Evolutionary conservation across 2,329 filamentous ascomycete species (phyloP).

Genomic region (Emmonsiellopsis sp.): DNA sequence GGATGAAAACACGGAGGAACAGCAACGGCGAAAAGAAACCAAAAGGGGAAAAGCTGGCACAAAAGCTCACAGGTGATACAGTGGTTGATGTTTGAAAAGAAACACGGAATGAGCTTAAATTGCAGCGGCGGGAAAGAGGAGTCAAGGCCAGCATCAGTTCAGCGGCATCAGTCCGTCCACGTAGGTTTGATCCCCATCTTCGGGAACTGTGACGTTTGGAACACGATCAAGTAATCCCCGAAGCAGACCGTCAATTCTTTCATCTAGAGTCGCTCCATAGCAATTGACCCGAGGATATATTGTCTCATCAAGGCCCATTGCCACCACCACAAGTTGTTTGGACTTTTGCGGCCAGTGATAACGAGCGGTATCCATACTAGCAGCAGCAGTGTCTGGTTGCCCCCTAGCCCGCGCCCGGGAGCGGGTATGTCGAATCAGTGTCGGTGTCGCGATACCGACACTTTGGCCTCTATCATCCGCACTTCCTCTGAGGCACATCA

Average conservation of each 20-base stretch:
- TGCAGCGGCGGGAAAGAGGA: too few relatives aligned
- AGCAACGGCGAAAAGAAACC: too few relatives aligned
- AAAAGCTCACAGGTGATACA: too few relatives aligned
- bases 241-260: neutral
- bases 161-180: neutral
- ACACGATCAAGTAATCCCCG: neutral
- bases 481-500: neutral
- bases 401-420: too few relatives aligned
- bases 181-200: neutral
- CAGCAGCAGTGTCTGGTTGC: neutral
- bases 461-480: neutral
- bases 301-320: neutral
- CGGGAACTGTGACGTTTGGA: neutral
- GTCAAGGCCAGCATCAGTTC: conserved; percentile 6
- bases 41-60: too few relatives aligned
- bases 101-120: too few relatives aligned
- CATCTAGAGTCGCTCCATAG: neutral
- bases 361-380: neutral
- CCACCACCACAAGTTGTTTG: neutral
- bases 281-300: neutral
- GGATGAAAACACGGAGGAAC: too few relatives aligned
- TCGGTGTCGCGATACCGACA: neutral
- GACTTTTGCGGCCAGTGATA: neutral
- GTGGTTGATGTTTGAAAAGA: too few relatives aligned
- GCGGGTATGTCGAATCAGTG: neutral